These are phyloP conservation scores for Aspergillus sp. DNA, from an alignment of 2,329 filamentous ascomycete genomes.

Conservation along the genomic window DNA sequence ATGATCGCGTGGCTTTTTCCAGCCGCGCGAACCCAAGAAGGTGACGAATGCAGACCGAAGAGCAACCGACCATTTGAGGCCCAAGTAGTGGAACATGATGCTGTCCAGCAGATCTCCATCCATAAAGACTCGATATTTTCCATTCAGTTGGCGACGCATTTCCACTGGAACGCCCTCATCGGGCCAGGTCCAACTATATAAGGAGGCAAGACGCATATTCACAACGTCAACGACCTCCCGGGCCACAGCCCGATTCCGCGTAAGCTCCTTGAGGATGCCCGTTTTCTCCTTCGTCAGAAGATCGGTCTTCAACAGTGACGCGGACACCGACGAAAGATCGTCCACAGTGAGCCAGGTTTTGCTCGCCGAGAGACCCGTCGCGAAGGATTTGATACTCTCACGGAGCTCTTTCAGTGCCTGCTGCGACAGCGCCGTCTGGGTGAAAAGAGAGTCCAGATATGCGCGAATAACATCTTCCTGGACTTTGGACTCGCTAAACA, in stretches of 20 bases:
- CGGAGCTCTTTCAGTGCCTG: conserved; percentile 47
- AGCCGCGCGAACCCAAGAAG: conserved; percentile 41
- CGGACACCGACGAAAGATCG: conserved; percentile 48
- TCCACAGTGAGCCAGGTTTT: conserved; percentile 42
- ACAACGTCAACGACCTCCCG: conserved; percentile 58
- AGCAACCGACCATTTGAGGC: conserved; percentile 51
- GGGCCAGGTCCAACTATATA: conserved; percentile 56
- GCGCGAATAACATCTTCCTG: conserved; percentile 47
- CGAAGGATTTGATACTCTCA: conserved; percentile 40
- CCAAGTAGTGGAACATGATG: conserved; percentile 56
- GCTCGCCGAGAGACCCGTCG: conserved; percentile 25
- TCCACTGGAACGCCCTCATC: conserved; percentile 47
- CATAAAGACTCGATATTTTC: conserved; percentile 60
- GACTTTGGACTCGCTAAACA: conserved; percentile 51
- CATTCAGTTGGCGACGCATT: conserved; percentile 56
- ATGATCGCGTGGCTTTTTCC: conserved; percentile 37
- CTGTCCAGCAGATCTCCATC: conserved; percentile 60
- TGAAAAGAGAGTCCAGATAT: conserved; percentile 56
- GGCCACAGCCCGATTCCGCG: conserved; percentile 50
- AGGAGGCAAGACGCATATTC: conserved; percentile 54
- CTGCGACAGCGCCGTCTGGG: conserved; percentile 38
- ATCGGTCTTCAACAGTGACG: conserved; percentile 51
- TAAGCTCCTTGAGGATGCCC: conserved; percentile 51
- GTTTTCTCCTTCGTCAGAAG: conserved; percentile 55
- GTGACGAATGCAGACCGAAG: conserved; percentile 45